These are phyloP conservation scores for Astragalus glycyphyllos DNA, from an alignment of 306 rosid species.

Conservation along the genomic window DNA sequence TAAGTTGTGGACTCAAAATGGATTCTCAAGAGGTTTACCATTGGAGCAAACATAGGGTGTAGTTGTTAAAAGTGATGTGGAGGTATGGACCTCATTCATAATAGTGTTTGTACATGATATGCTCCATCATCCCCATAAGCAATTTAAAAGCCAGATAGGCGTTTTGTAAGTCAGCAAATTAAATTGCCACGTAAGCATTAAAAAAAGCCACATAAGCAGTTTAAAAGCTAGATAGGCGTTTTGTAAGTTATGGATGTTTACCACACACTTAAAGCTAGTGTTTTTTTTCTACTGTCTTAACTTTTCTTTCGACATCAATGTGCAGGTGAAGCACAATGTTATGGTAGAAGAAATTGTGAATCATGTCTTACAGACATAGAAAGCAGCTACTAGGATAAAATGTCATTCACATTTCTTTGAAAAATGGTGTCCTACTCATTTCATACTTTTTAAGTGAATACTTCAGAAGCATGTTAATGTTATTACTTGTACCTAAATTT, in stretches of 20 bases:
- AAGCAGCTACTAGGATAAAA: slow-evolving; percentile 72
- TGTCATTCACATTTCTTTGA: slow-evolving; percentile 46
- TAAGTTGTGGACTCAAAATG: too few species aligned
- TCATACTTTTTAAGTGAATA: slow-evolving; percentile 6
- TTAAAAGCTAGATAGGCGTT: too few species aligned
- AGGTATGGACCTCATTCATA: too few species aligned
- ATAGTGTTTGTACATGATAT: neutral
- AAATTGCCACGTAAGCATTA: too few species aligned
- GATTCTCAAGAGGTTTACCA: too few species aligned
- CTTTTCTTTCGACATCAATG: neutral
- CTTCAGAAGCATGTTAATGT: slow-evolving; percentile 3
- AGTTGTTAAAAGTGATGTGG: too few species aligned
- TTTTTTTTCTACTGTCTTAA: neutral
- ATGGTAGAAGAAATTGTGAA: slow-evolving; percentile 81
- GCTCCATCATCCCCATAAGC: too few species aligned
- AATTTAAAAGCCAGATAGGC: too few species aligned
- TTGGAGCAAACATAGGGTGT: too few species aligned
- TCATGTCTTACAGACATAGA: slow-evolving; percentile 76
- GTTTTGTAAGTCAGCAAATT: too few species aligned
- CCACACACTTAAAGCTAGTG: neutral
- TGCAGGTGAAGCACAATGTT: slow-evolving; percentile 83
- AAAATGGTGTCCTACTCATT: neutral
- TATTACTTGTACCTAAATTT: neutral
- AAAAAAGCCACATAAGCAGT: too few species aligned
- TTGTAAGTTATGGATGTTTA: slow-evolving; percentile 9